Conservation (phyloP, 345 rosid species). For the Rhodomyrtus tomentosa region DNA sequence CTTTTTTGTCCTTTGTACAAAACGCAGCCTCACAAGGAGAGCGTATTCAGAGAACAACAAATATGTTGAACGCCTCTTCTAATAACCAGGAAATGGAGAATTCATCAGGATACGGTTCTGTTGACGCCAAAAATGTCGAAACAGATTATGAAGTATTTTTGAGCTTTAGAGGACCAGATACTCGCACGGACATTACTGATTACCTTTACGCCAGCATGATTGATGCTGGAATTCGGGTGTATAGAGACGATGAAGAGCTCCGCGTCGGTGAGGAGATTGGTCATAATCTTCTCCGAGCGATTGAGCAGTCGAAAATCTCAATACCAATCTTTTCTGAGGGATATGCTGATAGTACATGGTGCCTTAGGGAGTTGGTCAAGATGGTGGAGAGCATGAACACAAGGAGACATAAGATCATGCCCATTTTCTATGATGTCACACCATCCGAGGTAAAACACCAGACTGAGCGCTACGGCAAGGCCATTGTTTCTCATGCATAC, state of each 20-base stretch:
- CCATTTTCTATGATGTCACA: neutral
- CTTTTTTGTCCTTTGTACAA: neutral
- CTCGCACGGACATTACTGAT: neutral
- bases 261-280: rapidly evolving
- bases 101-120: neutral
- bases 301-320: neutral
- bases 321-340: neutral
- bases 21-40: neutral
- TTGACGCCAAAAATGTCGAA: too few species aligned
- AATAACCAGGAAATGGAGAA: neutral
- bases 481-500: neutral
- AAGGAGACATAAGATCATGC: neutral
- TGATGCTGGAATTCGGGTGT: neutral
- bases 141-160: neutral
- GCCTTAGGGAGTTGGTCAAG: neutral
- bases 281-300: neutral
- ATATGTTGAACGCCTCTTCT: neutral
- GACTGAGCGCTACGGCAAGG: rapidly evolving
- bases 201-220: neutral
- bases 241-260: neutral
- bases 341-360: neutral
- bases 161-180: neutral
- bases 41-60: neutral
- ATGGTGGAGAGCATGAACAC: neutral
- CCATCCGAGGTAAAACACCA: neutral